These are phyloP conservation scores for Fremontodendron californicum DNA, from an alignment of 345 rosid genomes.

Conservation along the genomic window DNA sequence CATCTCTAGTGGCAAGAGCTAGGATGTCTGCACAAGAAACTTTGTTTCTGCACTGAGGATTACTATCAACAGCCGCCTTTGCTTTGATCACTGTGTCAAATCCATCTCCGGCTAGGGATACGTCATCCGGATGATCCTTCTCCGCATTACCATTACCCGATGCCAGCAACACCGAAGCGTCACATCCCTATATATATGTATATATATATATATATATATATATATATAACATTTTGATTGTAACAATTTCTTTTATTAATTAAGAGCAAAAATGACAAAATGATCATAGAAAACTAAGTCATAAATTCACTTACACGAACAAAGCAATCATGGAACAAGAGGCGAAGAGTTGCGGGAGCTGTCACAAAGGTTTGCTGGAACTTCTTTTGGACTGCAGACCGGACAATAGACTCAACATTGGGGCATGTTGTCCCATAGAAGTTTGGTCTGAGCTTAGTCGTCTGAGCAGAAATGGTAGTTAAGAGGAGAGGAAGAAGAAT, in stretches of 20 bases:
- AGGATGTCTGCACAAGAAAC: constrained; percentile 94
- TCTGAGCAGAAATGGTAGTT: constrained; percentile 32
- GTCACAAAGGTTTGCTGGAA: constrained; percentile 61
- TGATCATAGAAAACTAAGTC: background rate
- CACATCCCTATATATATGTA: constrained; percentile 46
- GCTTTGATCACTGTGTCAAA: constrained; percentile 86
- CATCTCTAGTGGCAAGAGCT: constrained; percentile 87
- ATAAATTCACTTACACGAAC: constrained; percentile 38
- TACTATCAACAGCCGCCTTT: constrained; percentile 68
- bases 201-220: background rate
- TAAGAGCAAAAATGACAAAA: no score
- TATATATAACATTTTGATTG: background rate
- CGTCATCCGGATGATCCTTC: constrained; percentile 57
- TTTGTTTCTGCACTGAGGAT: constrained; percentile 73
- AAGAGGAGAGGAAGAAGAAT: constrained; percentile 19
- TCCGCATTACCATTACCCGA: constrained; percentile 35
- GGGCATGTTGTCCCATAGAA: constrained; percentile 51
- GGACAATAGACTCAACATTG: constrained; percentile 52
- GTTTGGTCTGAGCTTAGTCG: constrained; percentile 37
- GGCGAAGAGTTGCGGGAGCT: constrained; percentile 54
- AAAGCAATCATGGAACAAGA: constrained; percentile 65
- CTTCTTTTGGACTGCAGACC: constrained; percentile 46
- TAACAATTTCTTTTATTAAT: no score
- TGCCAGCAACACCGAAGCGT: constrained; percentile 49
- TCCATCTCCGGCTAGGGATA: constrained; percentile 69